A percentile compares a stretch with the other conserved stretches of the same genome.
Conservation (phyloP, 2,329 filamentous ascomycete species). For the Fusarium sp. region DNA sequence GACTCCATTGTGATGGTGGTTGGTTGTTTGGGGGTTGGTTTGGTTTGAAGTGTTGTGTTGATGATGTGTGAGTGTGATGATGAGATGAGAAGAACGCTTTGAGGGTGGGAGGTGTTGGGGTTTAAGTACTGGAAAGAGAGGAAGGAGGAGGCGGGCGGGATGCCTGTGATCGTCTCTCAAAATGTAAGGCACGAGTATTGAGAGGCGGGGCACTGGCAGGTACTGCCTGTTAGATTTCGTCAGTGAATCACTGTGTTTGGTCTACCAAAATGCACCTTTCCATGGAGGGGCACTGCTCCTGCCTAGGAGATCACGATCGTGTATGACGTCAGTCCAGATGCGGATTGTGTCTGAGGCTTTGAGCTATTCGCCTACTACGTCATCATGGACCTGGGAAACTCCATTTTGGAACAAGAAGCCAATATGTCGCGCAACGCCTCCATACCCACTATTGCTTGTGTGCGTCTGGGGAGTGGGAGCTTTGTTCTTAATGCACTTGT, state of each 20-base stretch:
- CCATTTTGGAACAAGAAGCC: slow-evolving; percentile 27
- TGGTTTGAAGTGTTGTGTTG: slow-evolving; percentile 20
- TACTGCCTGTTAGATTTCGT: slow-evolving; percentile 20
- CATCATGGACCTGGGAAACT: slow-evolving; percentile 27
- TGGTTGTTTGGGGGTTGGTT: slow-evolving; percentile 36
- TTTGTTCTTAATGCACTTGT: slow-evolving; percentile 10
- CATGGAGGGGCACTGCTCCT: slow-evolving; percentile 6
- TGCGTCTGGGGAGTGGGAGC: slow-evolving; percentile 26
- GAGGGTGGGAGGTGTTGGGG: slow-evolving; percentile 25
- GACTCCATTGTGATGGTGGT: slow-evolving; percentile 62
- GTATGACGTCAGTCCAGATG: slow-evolving; percentile 35
- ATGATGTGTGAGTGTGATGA: slow-evolving; percentile 27
- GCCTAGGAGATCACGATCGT: slow-evolving; percentile 24
- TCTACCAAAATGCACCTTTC: slow-evolving; percentile 21
- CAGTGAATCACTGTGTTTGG: neutral
- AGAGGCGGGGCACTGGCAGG: neutral
- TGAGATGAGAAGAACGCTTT: neutral
- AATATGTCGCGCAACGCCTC: slow-evolving; percentile 23
- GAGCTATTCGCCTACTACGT: slow-evolving; percentile 24
- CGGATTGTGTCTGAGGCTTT: neutral
- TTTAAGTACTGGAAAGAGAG: slow-evolving; percentile 42
- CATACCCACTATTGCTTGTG: slow-evolving; percentile 24
- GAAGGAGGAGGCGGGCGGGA: slow-evolving; percentile 1
- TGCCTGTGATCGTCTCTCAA: slow-evolving; percentile 19
- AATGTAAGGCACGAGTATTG: slow-evolving; percentile 19